These are phyloP conservation scores for Candida lessepsii DNA, from an alignment of 805 yeast species.

Conservation along the genomic window DNA sequence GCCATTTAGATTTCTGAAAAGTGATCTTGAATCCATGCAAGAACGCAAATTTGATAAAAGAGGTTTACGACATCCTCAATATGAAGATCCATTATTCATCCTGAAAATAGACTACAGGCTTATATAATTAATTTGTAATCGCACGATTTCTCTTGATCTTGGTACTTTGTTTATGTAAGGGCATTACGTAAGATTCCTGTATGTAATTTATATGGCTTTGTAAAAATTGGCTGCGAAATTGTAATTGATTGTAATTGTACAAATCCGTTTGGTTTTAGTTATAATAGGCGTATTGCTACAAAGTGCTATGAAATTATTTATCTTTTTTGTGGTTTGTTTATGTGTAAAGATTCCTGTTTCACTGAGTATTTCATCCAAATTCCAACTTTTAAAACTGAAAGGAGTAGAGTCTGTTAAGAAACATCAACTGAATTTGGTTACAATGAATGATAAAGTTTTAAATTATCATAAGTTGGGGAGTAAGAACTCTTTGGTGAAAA, in stretches of 20 bases:
- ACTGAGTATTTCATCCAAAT: conserved; percentile 7
- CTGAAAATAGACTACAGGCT: too few species aligned
- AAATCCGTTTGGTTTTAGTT: too few species aligned
- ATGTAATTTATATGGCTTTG: neutral
- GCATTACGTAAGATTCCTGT: too few species aligned
- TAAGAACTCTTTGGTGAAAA: conserved; percentile 7
- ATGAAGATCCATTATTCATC: too few species aligned
- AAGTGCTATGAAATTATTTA: neutral
- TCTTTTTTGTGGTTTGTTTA: neutral
- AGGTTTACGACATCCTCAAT: too few species aligned
- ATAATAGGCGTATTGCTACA: neutral
- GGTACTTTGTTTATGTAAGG: too few species aligned
- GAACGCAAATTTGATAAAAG: too few species aligned
- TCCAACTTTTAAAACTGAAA: conserved; percentile 6
- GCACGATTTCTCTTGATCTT: too few species aligned
- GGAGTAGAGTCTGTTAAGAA: neutral
- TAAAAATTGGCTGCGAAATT: neutral
- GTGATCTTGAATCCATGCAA: too few species aligned
- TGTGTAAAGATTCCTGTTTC: conserved; percentile 7
- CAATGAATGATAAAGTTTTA: conserved; percentile 10
- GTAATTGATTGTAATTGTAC: too few species aligned
- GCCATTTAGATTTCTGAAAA: too few species aligned
- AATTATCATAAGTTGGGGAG: conserved; percentile 10
- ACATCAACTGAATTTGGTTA: conserved; percentile 8
- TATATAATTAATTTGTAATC: too few species aligned